Conservation (phyloP, 1,139 yeast genomes). For the Sugiyamaella castrensis region DNA sequence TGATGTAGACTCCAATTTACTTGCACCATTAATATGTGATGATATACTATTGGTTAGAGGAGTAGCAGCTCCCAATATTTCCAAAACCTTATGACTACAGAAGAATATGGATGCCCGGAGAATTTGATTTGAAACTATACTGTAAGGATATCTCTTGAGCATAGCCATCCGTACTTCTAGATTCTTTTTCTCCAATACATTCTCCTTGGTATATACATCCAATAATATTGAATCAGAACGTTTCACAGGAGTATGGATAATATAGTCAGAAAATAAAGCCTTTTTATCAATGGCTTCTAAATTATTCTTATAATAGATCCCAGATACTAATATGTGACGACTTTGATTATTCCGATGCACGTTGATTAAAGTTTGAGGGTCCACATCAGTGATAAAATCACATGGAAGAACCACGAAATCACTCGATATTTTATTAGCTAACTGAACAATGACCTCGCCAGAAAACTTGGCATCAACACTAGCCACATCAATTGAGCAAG, state of each 20-base stretch:
- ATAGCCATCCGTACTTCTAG: constrained; percentile 78
- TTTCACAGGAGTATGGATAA: constrained; percentile 51
- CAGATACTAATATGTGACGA: constrained; percentile 59
- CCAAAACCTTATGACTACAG: constrained; percentile 56
- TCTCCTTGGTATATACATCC: constrained; percentile 66
- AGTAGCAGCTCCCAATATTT: constrained; percentile 34
- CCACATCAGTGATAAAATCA: constrained; percentile 87
- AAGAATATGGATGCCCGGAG: constrained; percentile 79
- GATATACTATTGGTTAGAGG: too few relatives aligned
- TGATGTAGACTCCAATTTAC: too few relatives aligned
- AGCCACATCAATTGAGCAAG: constrained; percentile 20
- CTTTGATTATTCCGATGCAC: constrained; percentile 70
- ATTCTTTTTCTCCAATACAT: constrained; percentile 65
- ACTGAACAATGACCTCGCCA: constrained; percentile 60
- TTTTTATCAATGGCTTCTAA: constrained; percentile 78
- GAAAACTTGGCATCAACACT: constrained; percentile 32
- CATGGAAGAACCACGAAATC: constrained; percentile 85
- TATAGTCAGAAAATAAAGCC: constrained; percentile 57
- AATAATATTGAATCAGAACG: constrained; percentile 52
- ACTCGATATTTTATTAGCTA: constrained; percentile 44
- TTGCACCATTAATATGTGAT: too few relatives aligned
- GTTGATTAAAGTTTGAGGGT: constrained; percentile 85
- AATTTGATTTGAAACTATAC: constrained; percentile 71
- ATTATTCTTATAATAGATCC: constrained; percentile 66
- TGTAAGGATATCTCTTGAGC: constrained; percentile 82